Conservation (phyloP, 495 filamentous ascomycete species). For the Neurospora hispaniola region DNA sequence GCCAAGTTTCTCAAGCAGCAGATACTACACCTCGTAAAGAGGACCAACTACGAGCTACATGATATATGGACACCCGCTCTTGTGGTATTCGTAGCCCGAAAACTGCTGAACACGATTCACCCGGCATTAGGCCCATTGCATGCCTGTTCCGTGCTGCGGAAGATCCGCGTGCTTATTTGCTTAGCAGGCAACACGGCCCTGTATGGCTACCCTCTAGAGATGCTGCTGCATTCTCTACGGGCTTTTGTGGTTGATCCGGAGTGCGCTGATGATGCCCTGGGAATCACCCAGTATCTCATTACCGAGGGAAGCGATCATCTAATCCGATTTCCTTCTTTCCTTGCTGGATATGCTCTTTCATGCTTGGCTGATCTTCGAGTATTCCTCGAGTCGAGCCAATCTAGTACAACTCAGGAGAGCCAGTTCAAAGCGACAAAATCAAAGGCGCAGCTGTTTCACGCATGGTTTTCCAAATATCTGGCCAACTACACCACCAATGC, state of each 20-base stretch:
- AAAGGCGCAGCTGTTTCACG: conserved; percentile 55
- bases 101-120: conserved; percentile 68
- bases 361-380: conserved; percentile 61
- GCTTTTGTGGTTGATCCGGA: conserved; percentile 69
- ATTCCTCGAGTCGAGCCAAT: conserved; percentile 57
- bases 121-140: conserved; percentile 81
- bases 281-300: conserved; percentile 77
- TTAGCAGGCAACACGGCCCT: conserved; percentile 61
- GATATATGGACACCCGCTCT: conserved; percentile 68
- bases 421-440: conserved; percentile 60
- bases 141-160: conserved; percentile 76
- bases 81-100: conserved; percentile 64
- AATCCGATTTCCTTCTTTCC: conserved; percentile 53
- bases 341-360: conserved; percentile 66
- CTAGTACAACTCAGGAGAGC: conserved; percentile 62
- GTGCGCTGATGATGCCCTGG: conserved; percentile 87
- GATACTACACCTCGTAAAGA: conserved; percentile 63
- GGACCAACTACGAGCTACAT: conserved; percentile 50
- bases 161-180: conserved; percentile 69
- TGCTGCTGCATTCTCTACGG: conserved; percentile 72
- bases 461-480: conserved; percentile 60
- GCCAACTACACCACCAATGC: conserved; percentile 40
- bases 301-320: conserved; percentile 57
- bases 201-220: conserved; percentile 78
- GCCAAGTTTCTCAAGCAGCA: conserved; percentile 62